These are phyloP conservation scores for Rhytidhysteron rufulum DNA, from an alignment of 2,329 filamentous ascomycete genomes.

Conservation along the genomic window DNA sequence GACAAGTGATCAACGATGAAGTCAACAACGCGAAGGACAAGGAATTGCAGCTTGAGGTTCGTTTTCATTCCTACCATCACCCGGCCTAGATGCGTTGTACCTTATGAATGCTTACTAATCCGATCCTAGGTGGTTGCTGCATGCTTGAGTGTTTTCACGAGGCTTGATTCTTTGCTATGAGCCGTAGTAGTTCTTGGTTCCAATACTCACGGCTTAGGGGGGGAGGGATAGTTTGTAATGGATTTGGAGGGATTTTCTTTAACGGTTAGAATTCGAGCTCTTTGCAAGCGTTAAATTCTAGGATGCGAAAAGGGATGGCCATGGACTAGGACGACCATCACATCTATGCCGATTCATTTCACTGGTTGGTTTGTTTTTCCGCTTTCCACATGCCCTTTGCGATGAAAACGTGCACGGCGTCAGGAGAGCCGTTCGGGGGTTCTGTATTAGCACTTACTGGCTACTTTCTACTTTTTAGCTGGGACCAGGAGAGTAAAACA, in stretches of 20 bases:
- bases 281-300: neutral
- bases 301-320: neutral
- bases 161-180: constrained; percentile 91
- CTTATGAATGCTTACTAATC: constrained; percentile 16
- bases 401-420: constrained; percentile 19
- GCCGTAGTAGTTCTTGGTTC: constrained; percentile 1
- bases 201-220: neutral
- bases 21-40: constrained; percentile 83
- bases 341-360: no score
- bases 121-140: constrained; percentile 70
- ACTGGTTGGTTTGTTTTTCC: no score
- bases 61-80: constrained; percentile 28
- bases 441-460: constrained; percentile 17
- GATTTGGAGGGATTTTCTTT: neutral
- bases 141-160: constrained; percentile 94
- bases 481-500: no score
- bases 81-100: neutral
- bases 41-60: constrained; percentile 91
- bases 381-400: no score
- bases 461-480: constrained; percentile 13
- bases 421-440: constrained; percentile 14
- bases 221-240: neutral
- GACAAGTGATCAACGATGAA: constrained; percentile 83
- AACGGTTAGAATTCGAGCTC: neutral
- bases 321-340: no score